Conservation (phyloP, 2,329 filamentous ascomycete species). For the Trichophaea hybrida region DNA sequence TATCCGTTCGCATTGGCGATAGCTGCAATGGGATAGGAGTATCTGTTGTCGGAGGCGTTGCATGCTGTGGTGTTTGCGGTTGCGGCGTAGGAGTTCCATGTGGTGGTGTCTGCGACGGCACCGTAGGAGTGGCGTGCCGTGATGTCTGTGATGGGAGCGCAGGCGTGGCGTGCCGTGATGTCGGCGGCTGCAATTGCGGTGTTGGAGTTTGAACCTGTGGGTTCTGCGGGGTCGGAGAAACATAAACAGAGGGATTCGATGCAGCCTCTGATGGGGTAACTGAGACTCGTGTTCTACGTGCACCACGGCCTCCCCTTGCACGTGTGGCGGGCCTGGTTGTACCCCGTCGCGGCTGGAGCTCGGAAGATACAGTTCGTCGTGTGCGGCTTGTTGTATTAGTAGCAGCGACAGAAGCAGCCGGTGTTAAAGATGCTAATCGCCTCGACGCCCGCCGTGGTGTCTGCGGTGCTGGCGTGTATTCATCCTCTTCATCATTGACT, state of each 20-base stretch:
- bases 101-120: not conserved
- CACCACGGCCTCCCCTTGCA: slow-evolving; percentile 31
- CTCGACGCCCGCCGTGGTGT: slow-evolving; percentile 45
- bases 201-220: not conserved
- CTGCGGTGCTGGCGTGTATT: slow-evolving; percentile 61
- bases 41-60: not conserved
- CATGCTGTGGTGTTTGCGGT: not conserved
- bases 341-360: not conserved
- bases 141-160: not conserved
- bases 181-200: not conserved
- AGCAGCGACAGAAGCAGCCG: slow-evolving; percentile 30
- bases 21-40: slow-evolving; percentile 21
- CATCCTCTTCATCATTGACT: slow-evolving; percentile 53
- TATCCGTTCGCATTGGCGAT: slow-evolving; percentile 31
- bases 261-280: too few species aligned
- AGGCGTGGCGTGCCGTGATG: not conserved
- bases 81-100: not conserved
- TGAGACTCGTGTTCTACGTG: slow-evolving; percentile 11
- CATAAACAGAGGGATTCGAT: slow-evolving; percentile 4
- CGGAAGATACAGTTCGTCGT: slow-evolving; percentile 34
- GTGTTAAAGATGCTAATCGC: slow-evolving; percentile 38
- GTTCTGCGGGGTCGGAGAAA: slow-evolving; percentile 1
- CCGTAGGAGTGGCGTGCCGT: not conserved
- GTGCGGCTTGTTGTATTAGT: slow-evolving; percentile 38
- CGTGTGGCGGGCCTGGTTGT: slow-evolving; percentile 29